Conservation (phyloP, 2,329 filamentous ascomycete genomes). For the Chrysoporthe cubensis region DNA sequence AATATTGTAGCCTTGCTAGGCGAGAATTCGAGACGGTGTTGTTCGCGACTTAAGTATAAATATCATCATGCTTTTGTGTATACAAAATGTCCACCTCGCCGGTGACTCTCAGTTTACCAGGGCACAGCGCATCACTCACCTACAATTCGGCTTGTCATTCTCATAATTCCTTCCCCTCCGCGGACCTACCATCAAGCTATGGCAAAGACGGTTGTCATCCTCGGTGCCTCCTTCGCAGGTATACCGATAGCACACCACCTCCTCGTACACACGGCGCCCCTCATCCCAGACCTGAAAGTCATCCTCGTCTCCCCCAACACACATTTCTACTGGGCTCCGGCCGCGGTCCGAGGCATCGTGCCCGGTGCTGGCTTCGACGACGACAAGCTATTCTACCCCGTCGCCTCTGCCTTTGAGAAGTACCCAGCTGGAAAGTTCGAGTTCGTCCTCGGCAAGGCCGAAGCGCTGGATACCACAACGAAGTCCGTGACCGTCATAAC, state of each 20-base stretch:
- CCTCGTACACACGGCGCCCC: constrained; percentile 48
- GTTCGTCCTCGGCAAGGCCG: constrained; percentile 54
- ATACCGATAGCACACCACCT: constrained; percentile 55
- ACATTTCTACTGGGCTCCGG: constrained; percentile 55
- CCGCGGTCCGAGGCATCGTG: constrained; percentile 51
- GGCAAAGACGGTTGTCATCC: constrained; percentile 48
- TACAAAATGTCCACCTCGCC: background rate
- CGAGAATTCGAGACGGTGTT: background rate
- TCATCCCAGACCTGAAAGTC: constrained; percentile 46
- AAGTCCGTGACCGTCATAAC: constrained; percentile 49
- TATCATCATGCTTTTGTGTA: background rate
- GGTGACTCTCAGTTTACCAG: too few species aligned
- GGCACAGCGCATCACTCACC: background rate
- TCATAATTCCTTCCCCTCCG: background rate
- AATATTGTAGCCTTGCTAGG: background rate
- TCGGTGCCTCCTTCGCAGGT: constrained; percentile 53
- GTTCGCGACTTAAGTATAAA: background rate
- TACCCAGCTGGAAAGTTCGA: constrained; percentile 55
- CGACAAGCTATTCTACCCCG: constrained; percentile 54
- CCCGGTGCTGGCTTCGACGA: constrained; percentile 45
- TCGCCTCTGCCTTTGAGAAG: constrained; percentile 51
- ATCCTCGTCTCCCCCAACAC: constrained; percentile 52
- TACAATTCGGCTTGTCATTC: background rate
- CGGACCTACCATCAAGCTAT: constrained; percentile 19
- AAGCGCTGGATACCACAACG: constrained; percentile 44